Evolutionary conservation across 2,329 filamentous ascomycete species (phyloP), one percentile per base, ranked within the genome.

Genomic region (Alternaria gansuensis): DNA sequence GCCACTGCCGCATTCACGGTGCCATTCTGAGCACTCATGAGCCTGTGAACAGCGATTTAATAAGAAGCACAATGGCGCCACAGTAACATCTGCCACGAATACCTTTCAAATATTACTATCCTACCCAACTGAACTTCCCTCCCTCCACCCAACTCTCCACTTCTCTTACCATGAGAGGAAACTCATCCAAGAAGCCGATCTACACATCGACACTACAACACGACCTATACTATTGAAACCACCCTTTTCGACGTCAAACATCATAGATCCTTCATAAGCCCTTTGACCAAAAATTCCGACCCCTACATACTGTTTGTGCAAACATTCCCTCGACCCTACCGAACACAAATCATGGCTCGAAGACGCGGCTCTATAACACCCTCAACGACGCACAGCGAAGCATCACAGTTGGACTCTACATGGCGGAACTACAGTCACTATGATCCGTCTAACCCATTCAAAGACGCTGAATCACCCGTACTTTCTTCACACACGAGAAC

Each of bases 321-420:
- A 0, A 54, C 31, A 11, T 60, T 63, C 14, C 53, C 6, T 17
- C 14, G 4, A 45, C 2, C 33, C 26, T n/a, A 26, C 5, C 2
- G 5, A 34, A 3, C 61, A 53, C 10, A 23, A 13, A 1, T 28
- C 8, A 1, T 63, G 60, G 60, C 36, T 63, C 29, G 55, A 57
- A 23, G 52, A 57, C 11, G 60, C 39, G 1, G 54, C 31, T 1
- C 17, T 65, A 8, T 57, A 57, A 39, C 52, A 61, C 26, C 60
- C 60, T 2, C 39, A 50, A 9, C 57, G 58, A 13, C 53, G 55
- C 3, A 57, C 53, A 11, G 24, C 23, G 0, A 48, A 55, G 23
- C 57, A 65, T n/a, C 6, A 40, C 10, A 45, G 40, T 14, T 63
- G 51, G 51, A 43, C 34, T 61, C 0, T 31, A 8, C 24, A 60